phyloP scores from a whole-genome alignment of 2,329 filamentous ascomycete genomes.

The Penicillium sumatraense region DNA sequence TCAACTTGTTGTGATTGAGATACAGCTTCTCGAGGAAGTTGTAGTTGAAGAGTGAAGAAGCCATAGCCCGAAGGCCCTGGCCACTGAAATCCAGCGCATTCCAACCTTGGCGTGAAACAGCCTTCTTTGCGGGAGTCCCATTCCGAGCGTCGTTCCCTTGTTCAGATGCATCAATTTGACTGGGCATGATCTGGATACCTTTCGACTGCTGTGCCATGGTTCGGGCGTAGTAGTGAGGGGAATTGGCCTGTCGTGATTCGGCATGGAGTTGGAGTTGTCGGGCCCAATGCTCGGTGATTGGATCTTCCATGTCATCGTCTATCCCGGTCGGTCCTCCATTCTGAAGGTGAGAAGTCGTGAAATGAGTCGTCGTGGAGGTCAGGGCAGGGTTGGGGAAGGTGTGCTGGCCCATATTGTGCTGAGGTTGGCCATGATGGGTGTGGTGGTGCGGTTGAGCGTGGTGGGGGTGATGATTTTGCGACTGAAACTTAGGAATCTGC shows the following conservation, averaged over 20 bases:
- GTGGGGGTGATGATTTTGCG: conserved; percentile 52
- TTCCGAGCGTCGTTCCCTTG: conserved; percentile 63
- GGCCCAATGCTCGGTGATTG: conserved; percentile 70
- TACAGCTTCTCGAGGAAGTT: conserved; percentile 89
- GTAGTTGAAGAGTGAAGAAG: conserved; percentile 81
- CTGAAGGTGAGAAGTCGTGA: conserved; percentile 62
- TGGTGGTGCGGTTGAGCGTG: conserved; percentile 50
- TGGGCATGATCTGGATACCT: conserved; percentile 53
- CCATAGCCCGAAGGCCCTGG: conserved; percentile 86
- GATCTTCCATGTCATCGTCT: conserved; percentile 56
- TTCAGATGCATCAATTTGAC: conserved; percentile 53
- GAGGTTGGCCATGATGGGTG: conserved; percentile 47
- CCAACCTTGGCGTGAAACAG: conserved; percentile 74
- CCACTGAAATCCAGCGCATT: conserved; percentile 92
- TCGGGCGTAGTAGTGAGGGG: conserved; percentile 72
- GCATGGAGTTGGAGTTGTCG: conserved; percentile 83
- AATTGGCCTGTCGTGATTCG: conserved; percentile 70
- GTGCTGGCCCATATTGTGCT: conserved; percentile 53
- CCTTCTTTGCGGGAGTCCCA: conserved; percentile 66
- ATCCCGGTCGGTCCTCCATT: conserved; percentile 62
- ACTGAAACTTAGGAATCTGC: conserved; percentile 54
- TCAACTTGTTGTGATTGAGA: conserved; percentile 89
- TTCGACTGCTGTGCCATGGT: conserved; percentile 53
- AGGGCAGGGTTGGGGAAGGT: conserved; percentile 54
- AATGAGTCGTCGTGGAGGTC: conserved; percentile 58